Evolutionary conservation across 345 rosid genomes (phyloP).

Genomic region (Eutrema yunnanense): DNA sequence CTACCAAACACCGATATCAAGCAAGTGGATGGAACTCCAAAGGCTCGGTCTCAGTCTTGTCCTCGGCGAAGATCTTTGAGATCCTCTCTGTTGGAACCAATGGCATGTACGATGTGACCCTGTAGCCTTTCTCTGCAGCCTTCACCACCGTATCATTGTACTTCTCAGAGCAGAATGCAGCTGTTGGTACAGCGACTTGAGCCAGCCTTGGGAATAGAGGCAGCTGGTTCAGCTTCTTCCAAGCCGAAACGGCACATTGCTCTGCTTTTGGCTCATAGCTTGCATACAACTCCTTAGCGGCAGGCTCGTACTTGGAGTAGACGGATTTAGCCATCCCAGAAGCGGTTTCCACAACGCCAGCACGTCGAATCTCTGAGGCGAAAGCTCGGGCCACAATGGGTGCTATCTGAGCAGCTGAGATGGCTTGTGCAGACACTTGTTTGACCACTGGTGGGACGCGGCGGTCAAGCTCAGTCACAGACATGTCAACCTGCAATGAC

Average conservation of each 20-base stretch:
- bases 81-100: constrained; percentile 83
- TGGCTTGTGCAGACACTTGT: constrained; percentile 72
- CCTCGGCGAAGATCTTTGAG: constrained; percentile 56
- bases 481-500: constrained; percentile 60
- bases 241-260: constrained; percentile 67
- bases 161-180: constrained; percentile 71
- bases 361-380: constrained; percentile 60
- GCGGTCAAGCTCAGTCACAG: constrained; percentile 52
- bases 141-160: constrained; percentile 66
- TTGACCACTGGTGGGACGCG: constrained; percentile 63
- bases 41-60: constrained; percentile 27
- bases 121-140: constrained; percentile 79
- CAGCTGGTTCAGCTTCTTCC: constrained; percentile 73
- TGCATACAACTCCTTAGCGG: constrained; percentile 67
- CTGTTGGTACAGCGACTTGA: constrained; percentile 66
- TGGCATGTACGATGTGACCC: constrained; percentile 65
- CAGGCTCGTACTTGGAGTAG: constrained; percentile 70
- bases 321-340: constrained; percentile 63
- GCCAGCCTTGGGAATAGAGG: constrained; percentile 84
- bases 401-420: constrained; percentile 64
- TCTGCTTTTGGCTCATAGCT: constrained; percentile 82
- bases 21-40: constrained; percentile 35
- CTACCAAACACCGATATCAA: constrained; percentile 15
- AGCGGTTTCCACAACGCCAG: constrained; percentile 67
- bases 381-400: constrained; percentile 54